Base-by-base conservation (phyloP, 2,329 filamentous ascomycete species). In the Eurotiales sp. region DNA sequence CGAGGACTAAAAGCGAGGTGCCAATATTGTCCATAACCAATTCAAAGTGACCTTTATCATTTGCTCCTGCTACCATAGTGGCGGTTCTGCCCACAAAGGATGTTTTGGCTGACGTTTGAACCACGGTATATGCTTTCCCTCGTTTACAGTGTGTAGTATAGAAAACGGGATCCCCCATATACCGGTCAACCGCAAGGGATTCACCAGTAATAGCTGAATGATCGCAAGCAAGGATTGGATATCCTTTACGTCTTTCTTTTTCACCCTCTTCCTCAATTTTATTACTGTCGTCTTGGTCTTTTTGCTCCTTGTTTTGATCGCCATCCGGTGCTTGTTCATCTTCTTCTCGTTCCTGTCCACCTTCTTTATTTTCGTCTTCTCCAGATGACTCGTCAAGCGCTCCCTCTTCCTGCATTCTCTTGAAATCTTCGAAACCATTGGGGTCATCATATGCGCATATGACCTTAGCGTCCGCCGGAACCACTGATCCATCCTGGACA, bases 141-240 rank as follows among this genome's bases (percentile, higher is more conserved):
- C 86, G 85, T 79, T 90, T 90, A 76, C 86, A 90, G 57, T 86
- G 85, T 55, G 86, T 90, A 32, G 86, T 90, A 73, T 89, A 90
- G 76, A 86, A 90, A 62, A 86, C 77, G 54, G 81, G 74, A 62
- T 89, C 86, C 51, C 85, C 85, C 82, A 90, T 87, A 72, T 86
- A 67, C 30, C 68, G 67, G 53, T 71, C 68, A n/a, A 89, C 86
- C 52, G 87, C 86, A 52, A 89, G 81, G 46, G 86, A 90, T 70
- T 90, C 86, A 69, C 86, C 86, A 52, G 86, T 89, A 68, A 90
- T 90, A 68, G 87, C 85, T 63, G 86, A 89, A 73, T 90, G 86
- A 74, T 90, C 86, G 58, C 83, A 83, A 53, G 87, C 86, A 58
- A 89, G 74, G 59, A 90, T 80, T 11, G 68, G 77, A 63, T 84